Conservation (phyloP, 2,329 filamentous ascomycete species). For the Bimuria novae-zelandiae region DNA sequence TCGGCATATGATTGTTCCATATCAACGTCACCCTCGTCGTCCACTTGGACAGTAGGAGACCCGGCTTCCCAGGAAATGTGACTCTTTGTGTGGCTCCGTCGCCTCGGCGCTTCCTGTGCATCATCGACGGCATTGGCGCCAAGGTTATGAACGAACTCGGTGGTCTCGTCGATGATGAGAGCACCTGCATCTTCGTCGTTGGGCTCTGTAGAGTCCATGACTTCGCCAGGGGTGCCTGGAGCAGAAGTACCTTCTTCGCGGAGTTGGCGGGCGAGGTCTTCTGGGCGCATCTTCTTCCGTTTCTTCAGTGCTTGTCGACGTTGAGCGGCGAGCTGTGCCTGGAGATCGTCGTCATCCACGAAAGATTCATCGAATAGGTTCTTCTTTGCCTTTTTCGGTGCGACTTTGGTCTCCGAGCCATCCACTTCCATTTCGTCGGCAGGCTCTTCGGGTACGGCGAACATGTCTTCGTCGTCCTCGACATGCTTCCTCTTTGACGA, state of each 20-base stretch:
- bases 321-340: slow-evolving; percentile 82
- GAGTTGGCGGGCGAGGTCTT: slow-evolving; percentile 83
- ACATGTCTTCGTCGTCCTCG: slow-evolving; percentile 65
- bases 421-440: slow-evolving; percentile 74
- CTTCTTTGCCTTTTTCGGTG: slow-evolving; percentile 61
- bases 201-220: slow-evolving; percentile 64
- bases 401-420: slow-evolving; percentile 32
- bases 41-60: slow-evolving; percentile 33
- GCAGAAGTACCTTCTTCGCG: slow-evolving; percentile 63
- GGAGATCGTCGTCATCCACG: slow-evolving; percentile 90
- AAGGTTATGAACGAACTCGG: slow-evolving; percentile 88
- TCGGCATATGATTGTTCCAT: slow-evolving; percentile 60
- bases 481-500: slow-evolving; percentile 38
- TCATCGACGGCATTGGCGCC: slow-evolving; percentile 52
- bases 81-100: slow-evolving; percentile 51
- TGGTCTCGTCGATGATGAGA: slow-evolving; percentile 92
- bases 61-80: slow-evolving; percentile 30
- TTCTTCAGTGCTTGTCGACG: slow-evolving; percentile 85
- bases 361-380: slow-evolving; percentile 70
- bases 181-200: slow-evolving; percentile 61
- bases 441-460: slow-evolving; percentile 44
- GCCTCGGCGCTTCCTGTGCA: slow-evolving; percentile 54
- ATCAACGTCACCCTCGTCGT: slow-evolving; percentile 58
- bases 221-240: slow-evolving; percentile 48
- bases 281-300: slow-evolving; percentile 82